Evolutionary conservation across 129 eudicot genomes (phyloP), one percentile per base, ranked within the genome.

Genomic region (Artemisia tridentata): DNA sequence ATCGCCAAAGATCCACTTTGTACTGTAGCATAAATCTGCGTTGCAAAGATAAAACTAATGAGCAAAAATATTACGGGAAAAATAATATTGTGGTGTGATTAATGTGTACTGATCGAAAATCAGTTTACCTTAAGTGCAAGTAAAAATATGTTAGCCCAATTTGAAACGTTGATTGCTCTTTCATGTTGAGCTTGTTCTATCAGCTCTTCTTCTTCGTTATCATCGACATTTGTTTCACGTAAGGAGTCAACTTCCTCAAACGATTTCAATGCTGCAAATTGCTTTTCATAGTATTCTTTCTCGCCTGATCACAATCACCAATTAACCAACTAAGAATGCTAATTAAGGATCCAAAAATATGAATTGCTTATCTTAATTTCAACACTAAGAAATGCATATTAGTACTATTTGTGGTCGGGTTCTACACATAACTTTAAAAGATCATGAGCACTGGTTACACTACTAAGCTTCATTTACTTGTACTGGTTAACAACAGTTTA

Each of bases 1-100:
- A 87, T 87, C 2, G 95, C 95, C 71, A 87, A 62, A 20, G 95
- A 87, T 56, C 95, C 95, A 75, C 95, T 84, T 80, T 81, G 83
- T 59, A 87, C 65, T 0, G 95, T 87, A 6, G 95, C 95, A 46
- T 76, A 84, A 67, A 87, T 80, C 95, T 87, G 76, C 68, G 68
- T 11, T 65, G 69, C 47, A 54, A 29, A 2, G 5, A 69, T 27
- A 49, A 72, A 41, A 60, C 23, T 58, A 76, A 10, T 25, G 19
- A 18, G 0, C 12, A 34, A 34, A n/a, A 50, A 29, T n/a, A 23
- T 20, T 34, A 11, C 10, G 34, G 63, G 7, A 25, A 72, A 48
- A 56, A 14, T 10, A 27, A 55, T 56, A 23, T 13, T 10, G 4
- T 46, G 31, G 12, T 72, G 4, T 38, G 10, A 38, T 38, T 38